Percentiles rank a stretch among this genome's conserved stretches.
These are phyloP conservation scores for Collybiopsis luxurians DNA, from an alignment of 768 basidiomycete genomes.

Conservation along the genomic window DNA sequence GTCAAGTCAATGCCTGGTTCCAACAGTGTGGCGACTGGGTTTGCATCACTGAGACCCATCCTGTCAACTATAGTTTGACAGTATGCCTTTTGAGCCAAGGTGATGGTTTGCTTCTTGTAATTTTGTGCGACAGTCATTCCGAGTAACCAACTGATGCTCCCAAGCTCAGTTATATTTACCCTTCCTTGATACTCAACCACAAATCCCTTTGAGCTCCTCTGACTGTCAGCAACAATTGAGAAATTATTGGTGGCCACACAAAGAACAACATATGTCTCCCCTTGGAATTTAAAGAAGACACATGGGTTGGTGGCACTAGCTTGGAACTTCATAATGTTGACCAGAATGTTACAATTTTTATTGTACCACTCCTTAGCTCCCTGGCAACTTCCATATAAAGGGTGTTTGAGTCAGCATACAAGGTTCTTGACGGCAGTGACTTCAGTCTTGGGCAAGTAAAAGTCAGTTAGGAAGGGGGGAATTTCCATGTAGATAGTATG, in stretches of 20 bases:
- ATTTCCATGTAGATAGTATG: no score
- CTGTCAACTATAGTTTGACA: conserved; percentile 11
- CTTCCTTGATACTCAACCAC: no score
- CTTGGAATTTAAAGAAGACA: neutral
- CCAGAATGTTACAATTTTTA: neutral
- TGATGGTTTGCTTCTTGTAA: conserved; percentile 10
- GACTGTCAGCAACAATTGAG: conserved; percentile 13
- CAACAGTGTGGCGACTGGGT: no score
- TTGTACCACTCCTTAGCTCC: no score
- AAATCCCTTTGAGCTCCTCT: no score
- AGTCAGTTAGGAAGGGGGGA: conserved; percentile 8
- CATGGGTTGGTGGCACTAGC: no score
- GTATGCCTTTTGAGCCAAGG: conserved; percentile 15
- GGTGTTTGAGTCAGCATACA: neutral
- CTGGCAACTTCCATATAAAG: no score
- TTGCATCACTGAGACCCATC: no score
- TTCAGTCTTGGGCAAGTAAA: no score
- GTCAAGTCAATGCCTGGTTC: conserved; percentile 8
- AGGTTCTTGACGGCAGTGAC: neutral
- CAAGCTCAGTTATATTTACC: conserved; percentile 17
- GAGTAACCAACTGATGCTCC: conserved; percentile 16
- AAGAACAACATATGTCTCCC: neutral
- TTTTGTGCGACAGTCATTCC: conserved; percentile 18
- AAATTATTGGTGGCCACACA: conserved; percentile 20
- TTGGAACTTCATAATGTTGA: no score